Evolutionary conservation across 192 early-diverging fungal species (phyloP).

Genomic region (Dimargaris xerosporica): DNA sequence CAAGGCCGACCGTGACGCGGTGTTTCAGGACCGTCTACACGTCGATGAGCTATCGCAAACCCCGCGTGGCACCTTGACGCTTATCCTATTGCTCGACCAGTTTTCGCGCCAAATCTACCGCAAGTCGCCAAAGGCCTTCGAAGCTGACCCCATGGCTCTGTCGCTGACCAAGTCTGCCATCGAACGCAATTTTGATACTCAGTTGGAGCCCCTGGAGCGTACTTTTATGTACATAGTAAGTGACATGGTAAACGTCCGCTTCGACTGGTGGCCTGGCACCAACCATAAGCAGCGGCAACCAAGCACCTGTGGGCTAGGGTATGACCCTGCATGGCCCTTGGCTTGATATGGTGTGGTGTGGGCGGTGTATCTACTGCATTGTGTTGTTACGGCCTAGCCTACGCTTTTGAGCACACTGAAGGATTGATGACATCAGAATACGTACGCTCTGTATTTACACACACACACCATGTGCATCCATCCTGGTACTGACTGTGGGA

Average conservation of each 20-base stretch:
- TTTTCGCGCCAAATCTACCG: constrained; percentile 50
- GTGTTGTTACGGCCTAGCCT: too few species aligned
- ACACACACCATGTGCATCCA: too few species aligned
- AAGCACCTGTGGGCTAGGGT: too few species aligned
- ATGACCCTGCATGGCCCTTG: too few species aligned
- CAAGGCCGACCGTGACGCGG: constrained; percentile 12
- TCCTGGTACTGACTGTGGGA: not conserved
- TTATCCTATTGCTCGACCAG: constrained; percentile 42
- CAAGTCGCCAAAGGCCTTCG: constrained; percentile 32
- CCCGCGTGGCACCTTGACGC: constrained; percentile 24
- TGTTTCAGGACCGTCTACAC: constrained; percentile 16
- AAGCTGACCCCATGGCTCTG: constrained; percentile 32
- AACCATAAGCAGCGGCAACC: too few species aligned
- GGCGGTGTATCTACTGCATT: too few species aligned
- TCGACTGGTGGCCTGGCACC: not conserved
- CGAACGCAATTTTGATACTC: constrained; percentile 26
- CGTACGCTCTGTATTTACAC: too few species aligned
- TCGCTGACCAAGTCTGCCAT: constrained; percentile 33
- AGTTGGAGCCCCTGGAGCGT: constrained; percentile 32
- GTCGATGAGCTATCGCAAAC: constrained; percentile 23
- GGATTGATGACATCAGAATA: too few species aligned
- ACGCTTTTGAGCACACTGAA: too few species aligned
- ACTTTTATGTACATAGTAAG: constrained; percentile 33
- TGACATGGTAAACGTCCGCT: not conserved
- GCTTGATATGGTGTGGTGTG: too few species aligned